Base-by-base conservation (phyloP, 441 rosid genomes). In the Corymbia calophylla region DNA sequence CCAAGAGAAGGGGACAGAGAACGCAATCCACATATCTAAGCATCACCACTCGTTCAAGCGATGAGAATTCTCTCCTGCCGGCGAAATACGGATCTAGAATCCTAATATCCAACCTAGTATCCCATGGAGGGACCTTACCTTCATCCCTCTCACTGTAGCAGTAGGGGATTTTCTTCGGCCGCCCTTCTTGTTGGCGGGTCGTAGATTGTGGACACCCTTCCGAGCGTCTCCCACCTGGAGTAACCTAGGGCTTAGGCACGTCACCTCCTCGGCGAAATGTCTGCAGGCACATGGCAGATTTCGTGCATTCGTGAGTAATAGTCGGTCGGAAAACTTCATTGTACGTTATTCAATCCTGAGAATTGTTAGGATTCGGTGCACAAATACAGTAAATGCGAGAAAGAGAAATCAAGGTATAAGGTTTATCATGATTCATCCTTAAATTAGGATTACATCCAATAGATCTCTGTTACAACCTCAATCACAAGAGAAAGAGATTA, bases 321-420 rank as follows among this genome's bases (percentile, higher is more conserved):
- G 62, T 56, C 13, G 29, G 62, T 56, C 13, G 62, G 25, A 23
- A 56, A 23, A 6, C 62, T 23, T 23, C 29, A 56, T 56, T 56
- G 23, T 56, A 56, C 0, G 62, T 56, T 21, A 23, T 23, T 56
- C 0, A 0, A 56, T 9, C 62, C 62, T 56, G 23, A 56, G 62
- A 56, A 56, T 56, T 23, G 18, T 53, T 54, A 17, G 56, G 23
- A 54, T 54, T 39, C 44, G 44, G 44, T 56, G 62, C 29, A 4
- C 2, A 23, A 5, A 23, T 5, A 21, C 29, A 56, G 2, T 0
- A 56, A 4, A 56, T 56, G 62, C 1, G 12, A 56, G 0, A 23
- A 56, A 56, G 29, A 56, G 29, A 56, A 23, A 56, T 56, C 23
- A 7, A 56, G 60, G 23, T 56, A 56, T 1, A 56, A 56, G 12